phyloP scores from a whole-genome alignment of 2,329 filamentous ascomycete species.

The Xylariaceae sp. region DNA sequence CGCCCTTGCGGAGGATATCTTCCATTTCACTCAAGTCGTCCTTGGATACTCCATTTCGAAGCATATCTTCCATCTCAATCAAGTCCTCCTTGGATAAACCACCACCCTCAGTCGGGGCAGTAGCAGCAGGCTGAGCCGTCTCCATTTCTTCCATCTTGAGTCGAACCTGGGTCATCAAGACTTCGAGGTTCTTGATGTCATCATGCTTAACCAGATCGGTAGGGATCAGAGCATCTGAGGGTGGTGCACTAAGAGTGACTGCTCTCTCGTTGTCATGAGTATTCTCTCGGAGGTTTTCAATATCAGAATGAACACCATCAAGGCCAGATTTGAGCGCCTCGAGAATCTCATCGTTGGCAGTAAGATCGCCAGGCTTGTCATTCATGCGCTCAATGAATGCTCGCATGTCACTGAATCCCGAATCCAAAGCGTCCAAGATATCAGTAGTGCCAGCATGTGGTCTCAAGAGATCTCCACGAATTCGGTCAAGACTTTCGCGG shows the following conservation, averaged over 20 bases:
- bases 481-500: conserved; percentile 66
- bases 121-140: conserved; percentile 37
- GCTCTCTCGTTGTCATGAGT: conserved; percentile 26
- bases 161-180: conserved; percentile 75
- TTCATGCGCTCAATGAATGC: conserved; percentile 71
- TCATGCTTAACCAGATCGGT: conserved; percentile 57
- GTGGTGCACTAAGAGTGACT: conserved; percentile 47
- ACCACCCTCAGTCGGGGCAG: conserved; percentile 32
- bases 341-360: conserved; percentile 82
- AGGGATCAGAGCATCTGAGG: conserved; percentile 45
- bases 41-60: conserved; percentile 43
- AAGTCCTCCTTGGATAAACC: conserved; percentile 47
- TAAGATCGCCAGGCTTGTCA: conserved; percentile 77
- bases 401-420: conserved; percentile 76
- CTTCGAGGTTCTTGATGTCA: conserved; percentile 82
- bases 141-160: conserved; percentile 81
- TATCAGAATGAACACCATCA: conserved; percentile 69
- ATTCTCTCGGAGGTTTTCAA: conserved; percentile 68
- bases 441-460: conserved; percentile 72
- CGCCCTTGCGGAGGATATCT: conserved; percentile 45
- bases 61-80: conserved; percentile 46
- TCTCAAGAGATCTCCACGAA: conserved; percentile 70
- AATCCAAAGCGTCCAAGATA: conserved; percentile 83
- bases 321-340: conserved; percentile 83
- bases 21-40: conserved; percentile 48